These are phyloP conservation scores for Phialemonium atrogriseum DNA, from an alignment of 2,329 filamentous ascomycete species.

Conservation along the genomic window DNA sequence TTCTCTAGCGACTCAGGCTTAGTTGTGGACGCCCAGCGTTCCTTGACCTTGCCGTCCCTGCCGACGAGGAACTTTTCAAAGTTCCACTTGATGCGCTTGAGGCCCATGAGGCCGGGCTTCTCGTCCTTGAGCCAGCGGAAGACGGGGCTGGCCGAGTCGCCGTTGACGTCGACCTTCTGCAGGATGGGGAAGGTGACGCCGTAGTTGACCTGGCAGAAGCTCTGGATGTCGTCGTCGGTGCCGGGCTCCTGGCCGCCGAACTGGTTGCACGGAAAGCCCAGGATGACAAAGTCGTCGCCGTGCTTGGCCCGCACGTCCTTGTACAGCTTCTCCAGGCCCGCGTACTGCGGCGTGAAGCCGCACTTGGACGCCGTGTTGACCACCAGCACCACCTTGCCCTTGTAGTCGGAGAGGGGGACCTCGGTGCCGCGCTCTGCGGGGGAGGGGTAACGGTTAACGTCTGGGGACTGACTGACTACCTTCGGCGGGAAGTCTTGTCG, in stretches of 20 bases:
- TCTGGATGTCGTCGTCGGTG: constrained; percentile 69
- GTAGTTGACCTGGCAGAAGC: constrained; percentile 89
- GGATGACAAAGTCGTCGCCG: constrained; percentile 70
- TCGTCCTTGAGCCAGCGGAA: constrained; percentile 68
- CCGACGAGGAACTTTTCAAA: constrained; percentile 97
- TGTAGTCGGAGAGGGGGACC: constrained; percentile 61
- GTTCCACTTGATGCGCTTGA: constrained; percentile 97
- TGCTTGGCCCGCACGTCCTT: constrained; percentile 63
- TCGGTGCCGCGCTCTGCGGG: constrained; percentile 61
- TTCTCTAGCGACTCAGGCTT: constrained; percentile 77
- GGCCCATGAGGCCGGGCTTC: constrained; percentile 75
- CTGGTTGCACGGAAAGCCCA: constrained; percentile 98
- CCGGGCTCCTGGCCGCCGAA: constrained; percentile 89
- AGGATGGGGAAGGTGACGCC: constrained; percentile 87
- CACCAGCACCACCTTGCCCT: constrained; percentile 88
- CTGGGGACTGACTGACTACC: too few species aligned
- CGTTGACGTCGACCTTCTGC: constrained; percentile 91
- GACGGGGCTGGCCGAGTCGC: constrained; percentile 68
- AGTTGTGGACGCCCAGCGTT: constrained; percentile 78
- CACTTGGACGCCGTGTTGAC: constrained; percentile 99
- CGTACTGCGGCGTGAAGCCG: constrained; percentile 95
- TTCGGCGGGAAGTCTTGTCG: too few species aligned
- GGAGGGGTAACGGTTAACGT: constrained; percentile 4
- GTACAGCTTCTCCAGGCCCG: constrained; percentile 84
- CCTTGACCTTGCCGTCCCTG: constrained; percentile 76